A percentile compares a stretch with the other conserved stretches of the same genome.
Conservation (phyloP, 306 rosid species). For the Vigna unguiculata region DNA sequence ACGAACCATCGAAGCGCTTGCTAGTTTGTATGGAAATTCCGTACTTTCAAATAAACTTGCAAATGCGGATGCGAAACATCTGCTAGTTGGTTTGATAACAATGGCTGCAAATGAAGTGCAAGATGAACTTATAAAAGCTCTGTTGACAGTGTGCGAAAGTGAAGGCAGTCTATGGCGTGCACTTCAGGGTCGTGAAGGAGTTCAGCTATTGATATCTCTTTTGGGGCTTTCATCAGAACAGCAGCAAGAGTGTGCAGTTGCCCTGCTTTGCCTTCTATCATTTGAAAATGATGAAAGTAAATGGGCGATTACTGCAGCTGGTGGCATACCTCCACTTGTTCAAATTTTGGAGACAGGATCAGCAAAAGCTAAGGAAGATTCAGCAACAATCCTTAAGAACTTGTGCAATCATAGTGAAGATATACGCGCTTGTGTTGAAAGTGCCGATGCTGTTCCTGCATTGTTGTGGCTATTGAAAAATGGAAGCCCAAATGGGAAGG, state of each 20-base stretch:
- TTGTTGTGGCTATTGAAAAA: slow-evolving; percentile 93
- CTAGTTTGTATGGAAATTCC: slow-evolving; percentile 90
- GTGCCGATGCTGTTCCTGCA: slow-evolving; percentile 99
- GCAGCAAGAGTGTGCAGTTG: slow-evolving; percentile 99
- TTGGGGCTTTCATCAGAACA: slow-evolving; percentile 98
- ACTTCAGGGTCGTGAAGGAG: slow-evolving; percentile 97
- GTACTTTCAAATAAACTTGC: slow-evolving; percentile 75
- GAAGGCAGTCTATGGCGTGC: slow-evolving; percentile 92
- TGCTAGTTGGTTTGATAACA: slow-evolving; percentile 97
- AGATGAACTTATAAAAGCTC: slow-evolving; percentile 88
- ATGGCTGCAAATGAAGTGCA: slow-evolving; percentile 94
- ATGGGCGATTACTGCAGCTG: slow-evolving; percentile 99
- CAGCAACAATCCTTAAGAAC: slow-evolving; percentile 91
- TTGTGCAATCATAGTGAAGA: slow-evolving; percentile 99
- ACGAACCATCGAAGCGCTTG: slow-evolving; percentile 95
- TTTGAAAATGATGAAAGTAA: slow-evolving; percentile 96
- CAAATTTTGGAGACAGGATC: slow-evolving; percentile 97
- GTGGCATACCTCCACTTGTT: slow-evolving; percentile 99
- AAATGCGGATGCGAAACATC: slow-evolving; percentile 85
- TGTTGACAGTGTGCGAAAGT: slow-evolving; percentile 77
- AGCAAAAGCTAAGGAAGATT: slow-evolving; percentile 97
- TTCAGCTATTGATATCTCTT: slow-evolving; percentile 93
- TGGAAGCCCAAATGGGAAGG: slow-evolving; percentile 96
- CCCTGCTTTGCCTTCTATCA: slow-evolving; percentile 88
- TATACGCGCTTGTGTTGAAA: slow-evolving; percentile 98